Evolutionary conservation across 331 rosid genomes (phyloP), one percentile per base, ranked within the genome.

Genomic region (Cucumis variabilis): DNA sequence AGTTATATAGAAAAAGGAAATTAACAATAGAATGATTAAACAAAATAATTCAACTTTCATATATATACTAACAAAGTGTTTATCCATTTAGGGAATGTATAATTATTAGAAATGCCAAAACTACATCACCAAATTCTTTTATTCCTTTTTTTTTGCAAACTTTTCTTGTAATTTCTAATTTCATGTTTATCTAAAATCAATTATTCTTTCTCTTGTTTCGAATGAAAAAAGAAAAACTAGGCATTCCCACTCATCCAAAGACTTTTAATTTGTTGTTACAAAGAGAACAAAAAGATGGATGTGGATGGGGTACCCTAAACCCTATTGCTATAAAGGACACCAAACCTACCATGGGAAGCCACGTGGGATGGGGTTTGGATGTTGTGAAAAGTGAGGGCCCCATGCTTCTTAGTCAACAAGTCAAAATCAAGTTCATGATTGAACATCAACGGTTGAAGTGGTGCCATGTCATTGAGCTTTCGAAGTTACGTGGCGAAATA

Each of bases 311-410:
- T 63, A 21, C 68, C 68, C 63, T 77, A 44, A 44, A 23, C 20
- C 33, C 33, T 50, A 13, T 78, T 13, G 83, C 66, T 50, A 78
- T 11, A 44, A 78, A 78, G 48, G 66, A 78, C 84, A 78, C 84
- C 44, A 14, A 50, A n/a, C 60, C 65, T n/a, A 78, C 84, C 65
- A 78, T 50, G 84, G 66, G 84, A 78, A 78, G 67, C 66, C 84
- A 78, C 84, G 66, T 78, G 84, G 24, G n/a, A 78, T 51, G 84
- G 44, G 66, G 84, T 51, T 78, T 78, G 67, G 66, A 51, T 78
- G 84, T 25, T 78, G 44, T 78, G 44, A 50, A 24, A 50, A 12
- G 19, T 1, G 15, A 37, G 82, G 83, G 23, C 41, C 27, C 82
- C 24, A 44, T 44, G 48, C 46, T 24, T 6, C 24, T 48, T 78